Conservation (phyloP, 2,329 filamentous ascomycete genomes). For the Thielaviopsis cerberus region DNA sequence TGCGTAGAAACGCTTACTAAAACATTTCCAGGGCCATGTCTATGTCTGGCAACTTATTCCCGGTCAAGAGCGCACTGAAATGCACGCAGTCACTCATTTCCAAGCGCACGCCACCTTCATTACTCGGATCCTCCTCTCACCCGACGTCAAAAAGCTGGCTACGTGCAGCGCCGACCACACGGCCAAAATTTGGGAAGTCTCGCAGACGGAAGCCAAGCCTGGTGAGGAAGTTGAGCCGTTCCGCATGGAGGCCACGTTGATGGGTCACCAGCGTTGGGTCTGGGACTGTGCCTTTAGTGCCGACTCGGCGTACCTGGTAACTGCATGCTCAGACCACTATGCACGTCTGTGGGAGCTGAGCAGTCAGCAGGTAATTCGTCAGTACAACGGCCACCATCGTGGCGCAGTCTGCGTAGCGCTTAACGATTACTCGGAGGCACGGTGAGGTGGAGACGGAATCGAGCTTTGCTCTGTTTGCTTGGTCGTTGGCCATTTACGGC, state of each 20-base stretch:
- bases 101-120: conserved; percentile 83
- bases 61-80: conserved; percentile 60
- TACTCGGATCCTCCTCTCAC: conserved; percentile 75
- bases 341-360: conserved; percentile 76
- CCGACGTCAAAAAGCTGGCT: conserved; percentile 82
- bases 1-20: not conserved
- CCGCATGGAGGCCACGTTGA: conserved; percentile 69
- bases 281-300: conserved; percentile 95
- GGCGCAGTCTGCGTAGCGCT: conserved; percentile 83
- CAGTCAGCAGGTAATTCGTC: conserved; percentile 74
- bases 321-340: conserved; percentile 84
- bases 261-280: conserved; percentile 86
- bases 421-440: conserved; percentile 58
- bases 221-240: conserved; percentile 38
- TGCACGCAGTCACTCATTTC: conserved; percentile 77
- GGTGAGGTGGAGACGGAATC: not conserved
- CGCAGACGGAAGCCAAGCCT: conserved; percentile 38
- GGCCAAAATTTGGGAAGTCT: conserved; percentile 87
- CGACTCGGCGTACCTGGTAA: conserved; percentile 82
- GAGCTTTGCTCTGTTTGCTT: not conserved
- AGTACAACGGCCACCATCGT: conserved; percentile 87
- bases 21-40: conserved; percentile 55
- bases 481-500: not conserved
- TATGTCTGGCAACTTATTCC: conserved; percentile 94
- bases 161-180: conserved; percentile 89